Conservation (phyloP, 257 asterid genomes). For the Nicotiana undulata region DNA sequence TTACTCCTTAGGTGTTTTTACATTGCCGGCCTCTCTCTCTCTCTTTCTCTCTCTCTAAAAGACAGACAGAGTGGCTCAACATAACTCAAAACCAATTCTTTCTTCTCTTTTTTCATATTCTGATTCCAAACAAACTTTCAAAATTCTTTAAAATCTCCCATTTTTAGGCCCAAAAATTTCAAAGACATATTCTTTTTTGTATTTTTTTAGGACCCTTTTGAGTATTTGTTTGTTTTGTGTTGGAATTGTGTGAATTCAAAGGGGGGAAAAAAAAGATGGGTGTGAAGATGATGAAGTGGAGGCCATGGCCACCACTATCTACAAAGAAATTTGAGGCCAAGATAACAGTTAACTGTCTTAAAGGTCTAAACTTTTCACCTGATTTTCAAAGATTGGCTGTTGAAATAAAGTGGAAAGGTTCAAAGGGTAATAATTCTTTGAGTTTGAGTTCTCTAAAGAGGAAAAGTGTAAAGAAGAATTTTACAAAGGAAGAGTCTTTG, state of each 20-base stretch:
- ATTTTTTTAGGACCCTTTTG: not conserved
- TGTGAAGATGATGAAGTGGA: constrained; percentile 79
- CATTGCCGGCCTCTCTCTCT: not conserved
- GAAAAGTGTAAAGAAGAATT: constrained; percentile 38
- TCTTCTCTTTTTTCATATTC: not conserved
- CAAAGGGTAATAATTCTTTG: constrained; percentile 30
- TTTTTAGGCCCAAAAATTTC: not conserved
- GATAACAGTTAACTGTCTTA: constrained; percentile 30
- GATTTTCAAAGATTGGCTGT: constrained; percentile 33
- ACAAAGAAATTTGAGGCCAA: constrained; percentile 56
- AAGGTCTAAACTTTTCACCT: constrained; percentile 19
- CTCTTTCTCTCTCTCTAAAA: not conserved
- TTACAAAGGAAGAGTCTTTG: constrained; percentile 40
- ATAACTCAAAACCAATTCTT: not conserved
- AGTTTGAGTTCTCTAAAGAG: constrained; percentile 32
- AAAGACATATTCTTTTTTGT: not conserved
- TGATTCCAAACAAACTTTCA: not conserved
- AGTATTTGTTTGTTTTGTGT: not conserved
- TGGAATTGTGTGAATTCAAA: not conserved
- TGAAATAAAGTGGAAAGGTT: constrained; percentile 71
- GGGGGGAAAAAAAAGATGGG: constrained; percentile 30
- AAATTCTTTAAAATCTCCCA: not conserved
- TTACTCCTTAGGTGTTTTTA: not conserved
- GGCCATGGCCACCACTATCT: constrained; percentile 55
- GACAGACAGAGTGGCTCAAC: not conserved